Evolutionary conservation across 164 flowering plant species (phyloP).

Genomic region (Kalanchoe fedtschenkoi): DNA sequence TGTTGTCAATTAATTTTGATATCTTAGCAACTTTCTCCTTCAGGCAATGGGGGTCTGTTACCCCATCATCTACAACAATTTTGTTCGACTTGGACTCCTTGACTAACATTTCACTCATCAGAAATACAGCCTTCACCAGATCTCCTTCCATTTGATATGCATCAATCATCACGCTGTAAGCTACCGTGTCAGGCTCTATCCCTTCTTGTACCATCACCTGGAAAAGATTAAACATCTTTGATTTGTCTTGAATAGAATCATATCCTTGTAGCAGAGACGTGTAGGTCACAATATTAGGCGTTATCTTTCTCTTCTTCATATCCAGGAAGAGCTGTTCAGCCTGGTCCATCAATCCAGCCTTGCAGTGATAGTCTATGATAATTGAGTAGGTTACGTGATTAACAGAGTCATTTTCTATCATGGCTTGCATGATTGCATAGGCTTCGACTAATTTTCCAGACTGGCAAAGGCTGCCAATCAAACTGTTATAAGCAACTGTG

Average conservation of each 20-base stretch:
- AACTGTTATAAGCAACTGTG: conserved; percentile 34
- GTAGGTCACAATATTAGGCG: conserved; percentile 45
- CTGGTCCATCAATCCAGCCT: conserved; percentile 37
- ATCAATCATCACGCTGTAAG: conserved; percentile 28
- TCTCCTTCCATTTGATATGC: conserved; percentile 30
- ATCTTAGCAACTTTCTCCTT: conserved; percentile 25
- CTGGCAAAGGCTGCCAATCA: conserved; percentile 58
- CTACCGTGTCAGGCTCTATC: conserved; percentile 36
- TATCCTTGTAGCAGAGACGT: conserved; percentile 54
- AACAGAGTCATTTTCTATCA: conserved; percentile 34
- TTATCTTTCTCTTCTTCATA: conserved; percentile 44
- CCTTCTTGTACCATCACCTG: conserved; percentile 48
- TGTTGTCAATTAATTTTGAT: conserved; percentile 21
- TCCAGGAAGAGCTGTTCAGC: conserved; percentile 38
- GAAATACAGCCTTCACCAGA: conserved; percentile 26
- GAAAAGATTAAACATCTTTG: conserved; percentile 37
- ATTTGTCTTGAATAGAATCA: conserved; percentile 19
- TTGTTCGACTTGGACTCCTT: conserved; percentile 16
- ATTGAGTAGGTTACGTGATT: conserved; percentile 56
- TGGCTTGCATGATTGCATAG: conserved; percentile 24
- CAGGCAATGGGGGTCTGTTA: conserved; percentile 21
- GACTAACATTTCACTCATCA: conserved; percentile 30
- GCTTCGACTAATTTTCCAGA: conserved; percentile 35
- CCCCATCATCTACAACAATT: conserved; percentile 14
- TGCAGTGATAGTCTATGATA: conserved; percentile 45